Base-by-base conservation (phyloP, 805 yeast species). In the Blastobotrys chiropterorum region DNA sequence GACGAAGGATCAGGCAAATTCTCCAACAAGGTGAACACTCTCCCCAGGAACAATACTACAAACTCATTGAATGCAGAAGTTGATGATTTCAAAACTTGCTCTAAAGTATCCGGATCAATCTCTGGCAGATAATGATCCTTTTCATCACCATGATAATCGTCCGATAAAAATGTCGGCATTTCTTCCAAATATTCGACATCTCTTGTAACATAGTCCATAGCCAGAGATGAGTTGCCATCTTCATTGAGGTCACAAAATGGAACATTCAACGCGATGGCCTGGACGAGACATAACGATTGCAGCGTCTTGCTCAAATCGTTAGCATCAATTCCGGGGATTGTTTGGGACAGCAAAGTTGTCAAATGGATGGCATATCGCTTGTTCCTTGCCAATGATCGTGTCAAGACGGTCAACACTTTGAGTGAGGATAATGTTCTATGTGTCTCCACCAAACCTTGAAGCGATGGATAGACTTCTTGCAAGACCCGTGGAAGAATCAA, bases 271-370 rank as follows among this genome's bases (percentile, higher is more conserved):
- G 89, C 83, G 20, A 84, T 78, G 0, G 87, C 74, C 8, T 87
- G 84, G 51, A 94, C 76, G 16, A 86, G 76, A 53, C 82, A 78
- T 41, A 90, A 68, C 0, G 95, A 78, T 48, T 80, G 76, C 14
- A 82, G 73, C 0, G 96, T 83, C 62, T 90, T 80, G 13, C 73
- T 75, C 47, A 89, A 74, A 66, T 94, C 99, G 64, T 90, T 94
- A 0, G 90, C 79, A 64, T 94, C 98, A 26, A 94, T 81, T 30
- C 94, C 96, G 0, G 90, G 86, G 5, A 90, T 65, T 1, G 83
- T 71, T 66, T 88, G 74, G 22, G 82, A 78, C 40, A 90, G 64
- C 14, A 94, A 71, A 50, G 95, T 79, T 0, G 95, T 80, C 11
- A 89, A 70, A 61, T 94, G 99, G 11, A 87, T 81, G 44, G 96